Evolutionary conservation across 1,284 basidiomycete genomes (phyloP), one percentile per base, ranked within the genome.

Genomic region (Puccinia coronata): DNA sequence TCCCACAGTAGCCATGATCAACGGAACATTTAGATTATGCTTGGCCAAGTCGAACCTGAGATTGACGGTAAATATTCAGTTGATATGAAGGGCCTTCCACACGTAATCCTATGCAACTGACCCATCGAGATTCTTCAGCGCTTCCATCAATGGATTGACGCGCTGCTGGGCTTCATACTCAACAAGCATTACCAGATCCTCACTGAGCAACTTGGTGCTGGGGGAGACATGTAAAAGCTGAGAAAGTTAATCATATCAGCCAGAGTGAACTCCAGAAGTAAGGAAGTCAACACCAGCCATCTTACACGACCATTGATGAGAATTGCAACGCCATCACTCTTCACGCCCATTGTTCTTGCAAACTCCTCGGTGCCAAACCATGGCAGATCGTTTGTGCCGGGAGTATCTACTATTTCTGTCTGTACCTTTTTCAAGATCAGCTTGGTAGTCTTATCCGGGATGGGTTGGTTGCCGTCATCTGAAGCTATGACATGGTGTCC

Each of bases 221-320:
- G 57, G 20, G 4, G 73, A 51, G 31, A 76, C 47, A 34, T 41
- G 25, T 23, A 76, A 49, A 41, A 76, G 1, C 73, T 76, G 43
- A 36, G 12, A 43, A 25, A 73, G n/a, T 31, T 23, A 9, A 28
- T 34, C 14, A 51, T 8, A 53, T 71, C 11, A 71, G 69, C 47
- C 63, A 53, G 34, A 28, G 23, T 12, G 20, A 53, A 61, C 16
- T 47, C n/a, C 43, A 63, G 43, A 25, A 41, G 25, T 34, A n/a
- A 53, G 2, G 41, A 41, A 2, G 47, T 76, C 51, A 59, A 73
- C 11, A 34, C 34, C 16, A 20, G 77, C 25, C 47, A 47, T 81
- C 87, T 85, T 84, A 95, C 93, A 47, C 95, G 88, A 53, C 95
- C 95, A 83, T 96, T 96, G 72, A 93, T 87, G 53, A 95, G 83